These are phyloP conservation scores for Vigna trinervia DNA, from an alignment of 306 rosid species.

Conservation along the genomic window DNA sequence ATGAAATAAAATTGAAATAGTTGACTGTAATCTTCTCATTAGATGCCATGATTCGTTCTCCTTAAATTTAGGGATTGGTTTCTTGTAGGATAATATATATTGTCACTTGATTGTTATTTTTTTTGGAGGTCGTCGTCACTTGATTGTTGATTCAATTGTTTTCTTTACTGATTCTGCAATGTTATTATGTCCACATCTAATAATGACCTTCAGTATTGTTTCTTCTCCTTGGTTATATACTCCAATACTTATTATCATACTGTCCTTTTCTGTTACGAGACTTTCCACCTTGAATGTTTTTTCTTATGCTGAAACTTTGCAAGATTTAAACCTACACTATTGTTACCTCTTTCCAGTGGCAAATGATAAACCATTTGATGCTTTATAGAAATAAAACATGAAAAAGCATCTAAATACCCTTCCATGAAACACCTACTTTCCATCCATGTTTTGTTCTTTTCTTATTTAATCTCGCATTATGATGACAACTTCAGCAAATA, in stretches of 20 bases:
- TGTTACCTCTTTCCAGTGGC: conserved; percentile 7
- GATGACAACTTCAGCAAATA: background rate
- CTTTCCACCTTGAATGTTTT: conserved; percentile 18
- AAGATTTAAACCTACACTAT: conserved; percentile 6
- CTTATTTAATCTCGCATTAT: background rate
- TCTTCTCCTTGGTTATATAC: background rate
- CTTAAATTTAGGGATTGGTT: background rate
- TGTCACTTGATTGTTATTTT: conserved; percentile 11
- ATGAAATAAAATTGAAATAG: background rate
- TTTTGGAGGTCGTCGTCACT: background rate
- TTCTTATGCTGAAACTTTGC: background rate
- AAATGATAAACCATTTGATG: conserved; percentile 7
- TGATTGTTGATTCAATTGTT: conserved; percentile 29
- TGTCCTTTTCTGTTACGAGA: conserved; percentile 13
- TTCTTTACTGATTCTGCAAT: conserved; percentile 13
- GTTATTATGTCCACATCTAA: conserved; percentile 1
- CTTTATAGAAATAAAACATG: background rate
- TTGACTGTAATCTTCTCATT: background rate
- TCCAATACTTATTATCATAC: background rate
- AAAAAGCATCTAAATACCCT: background rate
- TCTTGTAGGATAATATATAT: background rate
- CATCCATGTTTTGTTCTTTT: background rate
- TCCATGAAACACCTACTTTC: conserved; percentile 8
- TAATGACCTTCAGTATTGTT: conserved; percentile 15
- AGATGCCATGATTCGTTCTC: background rate